A percentile compares a stretch with the other conserved stretches of the same genome.
Conservation (phyloP, 352 stramenopile genomes). For the Ophiocytium majus region DNA sequence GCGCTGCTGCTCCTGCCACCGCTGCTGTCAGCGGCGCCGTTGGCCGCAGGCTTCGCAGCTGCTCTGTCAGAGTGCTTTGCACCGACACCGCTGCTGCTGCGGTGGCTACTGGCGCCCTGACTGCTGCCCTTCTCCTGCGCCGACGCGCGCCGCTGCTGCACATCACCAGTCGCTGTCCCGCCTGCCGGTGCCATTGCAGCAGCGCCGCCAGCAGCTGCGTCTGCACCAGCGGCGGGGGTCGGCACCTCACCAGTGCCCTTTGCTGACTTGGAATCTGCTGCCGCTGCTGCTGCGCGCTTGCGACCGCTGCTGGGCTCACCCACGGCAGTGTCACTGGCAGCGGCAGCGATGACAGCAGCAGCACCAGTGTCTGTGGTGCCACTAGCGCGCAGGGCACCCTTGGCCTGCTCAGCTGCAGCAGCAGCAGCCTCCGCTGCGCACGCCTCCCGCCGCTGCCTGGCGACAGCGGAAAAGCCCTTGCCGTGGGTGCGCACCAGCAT, state of each 20-base stretch:
- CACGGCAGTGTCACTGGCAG: not conserved
- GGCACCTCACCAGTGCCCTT: not conserved
- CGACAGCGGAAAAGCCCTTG: not conserved
- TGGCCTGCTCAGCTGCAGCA: conserved; percentile 10
- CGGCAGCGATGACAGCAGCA: not conserved
- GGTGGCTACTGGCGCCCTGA: not conserved
- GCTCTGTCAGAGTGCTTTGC: not conserved
- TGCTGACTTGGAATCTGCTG: not conserved
- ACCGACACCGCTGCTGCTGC: not conserved
- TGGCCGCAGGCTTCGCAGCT: not conserved
- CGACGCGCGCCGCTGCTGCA: not conserved
- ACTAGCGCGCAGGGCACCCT: no score
- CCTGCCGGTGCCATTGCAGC: not conserved
- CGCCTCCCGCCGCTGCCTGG: not conserved
- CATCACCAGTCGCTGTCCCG: not conserved
- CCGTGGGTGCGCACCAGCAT: not conserved
- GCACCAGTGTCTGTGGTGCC: no score
- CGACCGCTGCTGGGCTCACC: not conserved
- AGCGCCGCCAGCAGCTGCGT: not conserved
- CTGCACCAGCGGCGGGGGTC: not conserved
- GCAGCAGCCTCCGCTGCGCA: not conserved
- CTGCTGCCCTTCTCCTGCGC: not conserved
- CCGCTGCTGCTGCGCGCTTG: conserved; percentile 2
- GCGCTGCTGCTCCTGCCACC: not conserved
- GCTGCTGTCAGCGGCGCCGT: not conserved